Conservation (phyloP, 768 basidiomycete genomes). For the Auricularia sp. region DNA sequence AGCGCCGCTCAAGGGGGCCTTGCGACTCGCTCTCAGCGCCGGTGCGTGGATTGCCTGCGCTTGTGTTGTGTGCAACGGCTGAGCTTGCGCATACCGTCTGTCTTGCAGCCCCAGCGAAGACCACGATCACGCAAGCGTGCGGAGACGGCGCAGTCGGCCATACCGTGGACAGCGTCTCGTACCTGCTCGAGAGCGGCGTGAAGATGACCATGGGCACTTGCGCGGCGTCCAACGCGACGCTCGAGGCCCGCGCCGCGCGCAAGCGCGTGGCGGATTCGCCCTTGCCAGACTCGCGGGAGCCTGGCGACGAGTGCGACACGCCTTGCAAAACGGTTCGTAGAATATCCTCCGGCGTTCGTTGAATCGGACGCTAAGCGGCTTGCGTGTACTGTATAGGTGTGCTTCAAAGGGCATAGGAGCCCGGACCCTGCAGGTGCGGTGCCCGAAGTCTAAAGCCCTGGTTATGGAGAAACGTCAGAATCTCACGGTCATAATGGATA, state of each 20-base stretch:
- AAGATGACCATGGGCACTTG: background rate
- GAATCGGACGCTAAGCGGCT: too few species aligned
- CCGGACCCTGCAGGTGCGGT: background rate
- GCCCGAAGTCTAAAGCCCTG: background rate
- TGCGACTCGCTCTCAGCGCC: background rate
- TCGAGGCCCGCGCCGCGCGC: background rate
- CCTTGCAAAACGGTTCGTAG: background rate
- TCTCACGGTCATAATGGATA: background rate
- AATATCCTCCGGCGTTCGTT: too few species aligned
- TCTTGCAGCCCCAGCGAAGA: background rate
- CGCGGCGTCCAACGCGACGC: background rate
- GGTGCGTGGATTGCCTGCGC: background rate
- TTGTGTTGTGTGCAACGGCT: background rate
- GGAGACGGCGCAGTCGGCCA: background rate
- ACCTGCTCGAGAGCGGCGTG: background rate
- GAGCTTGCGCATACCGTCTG: background rate
- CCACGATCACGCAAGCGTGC: background rate
- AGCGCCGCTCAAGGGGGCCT: background rate
- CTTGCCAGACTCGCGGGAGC: background rate
- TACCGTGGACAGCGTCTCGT: background rate
- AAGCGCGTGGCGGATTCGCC: background rate
- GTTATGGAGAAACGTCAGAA: too few species aligned
- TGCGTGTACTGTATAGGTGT: background rate
- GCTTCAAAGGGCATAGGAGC: background rate
- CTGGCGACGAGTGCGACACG: constrained; percentile 1